These are phyloP conservation scores for Apodospora peruviana DNA, from an alignment of 495 filamentous ascomycete genomes.

Conservation along the genomic window DNA sequence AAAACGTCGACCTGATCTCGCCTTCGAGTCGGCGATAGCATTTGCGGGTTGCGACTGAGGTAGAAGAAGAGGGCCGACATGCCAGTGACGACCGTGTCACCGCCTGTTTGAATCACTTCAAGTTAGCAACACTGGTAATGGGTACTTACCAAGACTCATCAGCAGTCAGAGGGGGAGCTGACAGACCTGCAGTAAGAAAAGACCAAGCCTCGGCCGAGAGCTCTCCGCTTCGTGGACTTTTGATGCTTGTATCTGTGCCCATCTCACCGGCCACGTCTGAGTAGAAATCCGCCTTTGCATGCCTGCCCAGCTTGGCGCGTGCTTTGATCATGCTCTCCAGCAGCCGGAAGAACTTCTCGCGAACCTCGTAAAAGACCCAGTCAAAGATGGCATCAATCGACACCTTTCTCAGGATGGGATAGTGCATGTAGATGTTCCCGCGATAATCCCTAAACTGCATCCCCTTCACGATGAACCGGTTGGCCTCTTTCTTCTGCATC, in stretches of 20 bases:
- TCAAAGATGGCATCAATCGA: neutral
- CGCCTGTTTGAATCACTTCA: slow-evolving; percentile 22
- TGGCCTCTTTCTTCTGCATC: slow-evolving; percentile 1
- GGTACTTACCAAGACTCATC: too few species aligned
- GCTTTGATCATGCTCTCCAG: slow-evolving; percentile 12
- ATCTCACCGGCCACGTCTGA: slow-evolving; percentile 37
- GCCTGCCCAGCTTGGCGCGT: slow-evolving; percentile 8
- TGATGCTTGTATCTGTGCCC: slow-evolving; percentile 11
- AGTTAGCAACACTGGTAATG: too few species aligned
- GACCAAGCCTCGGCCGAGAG: neutral
- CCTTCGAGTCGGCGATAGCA: slow-evolving; percentile 33
- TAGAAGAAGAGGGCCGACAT: slow-evolving; percentile 50
- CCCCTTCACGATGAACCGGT: slow-evolving; percentile 6
- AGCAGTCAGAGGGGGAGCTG: neutral
- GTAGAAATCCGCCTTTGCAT: slow-evolving; percentile 17
- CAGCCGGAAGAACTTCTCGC: slow-evolving; percentile 3
- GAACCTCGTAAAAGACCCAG: neutral
- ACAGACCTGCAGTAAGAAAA: neutral
- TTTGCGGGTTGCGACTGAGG: slow-evolving; percentile 39
- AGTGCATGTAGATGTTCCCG: slow-evolving; percentile 11
- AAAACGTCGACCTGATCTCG: slow-evolving; percentile 36
- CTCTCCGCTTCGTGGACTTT: neutral
- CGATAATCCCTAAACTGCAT: neutral
- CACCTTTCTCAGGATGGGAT: slow-evolving; percentile 2
- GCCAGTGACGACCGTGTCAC: slow-evolving; percentile 45